Conservation (phyloP, 1,139 yeast genomes). For the Blastobotrys capitulatus region DNA sequence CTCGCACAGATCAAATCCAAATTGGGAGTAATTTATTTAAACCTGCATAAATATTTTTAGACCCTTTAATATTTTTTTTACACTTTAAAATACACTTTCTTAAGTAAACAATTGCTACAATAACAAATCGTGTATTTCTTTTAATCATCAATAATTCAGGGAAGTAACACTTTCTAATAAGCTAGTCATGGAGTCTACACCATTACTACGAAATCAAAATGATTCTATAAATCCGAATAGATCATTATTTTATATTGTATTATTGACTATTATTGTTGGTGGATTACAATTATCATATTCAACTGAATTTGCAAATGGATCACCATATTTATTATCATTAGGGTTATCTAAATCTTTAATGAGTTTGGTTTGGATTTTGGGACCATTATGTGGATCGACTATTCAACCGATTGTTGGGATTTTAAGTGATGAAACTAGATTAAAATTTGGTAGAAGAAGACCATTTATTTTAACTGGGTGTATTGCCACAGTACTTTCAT, state of each 20-base stretch:
- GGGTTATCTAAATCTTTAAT: slow-evolving; percentile 50
- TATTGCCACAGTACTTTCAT: slow-evolving; percentile 40
- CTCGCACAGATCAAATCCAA: too few relatives aligned
- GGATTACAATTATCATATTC: slow-evolving; percentile 52
- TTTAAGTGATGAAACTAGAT: slow-evolving; percentile 45
- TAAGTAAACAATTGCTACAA: too few relatives aligned
- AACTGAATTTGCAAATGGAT: slow-evolving; percentile 50
- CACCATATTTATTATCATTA: slow-evolving; percentile 45
- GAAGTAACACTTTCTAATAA: too few relatives aligned
- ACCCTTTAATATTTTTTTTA: too few relatives aligned
- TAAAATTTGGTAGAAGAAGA: slow-evolving; percentile 44
- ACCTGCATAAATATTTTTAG: too few relatives aligned
- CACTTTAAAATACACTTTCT: too few relatives aligned
- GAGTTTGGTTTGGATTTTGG: slow-evolving; percentile 58
- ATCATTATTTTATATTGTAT: slow-evolving; percentile 39
- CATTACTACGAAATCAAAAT: not conserved
- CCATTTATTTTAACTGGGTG: slow-evolving; percentile 52
- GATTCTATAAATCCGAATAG: slow-evolving; percentile 32
- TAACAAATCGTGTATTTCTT: too few relatives aligned
- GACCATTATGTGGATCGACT: slow-evolving; percentile 56
- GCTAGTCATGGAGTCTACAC: slow-evolving; percentile 2
- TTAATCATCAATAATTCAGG: too few relatives aligned
- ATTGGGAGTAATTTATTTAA: too few relatives aligned
- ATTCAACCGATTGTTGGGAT: slow-evolving; percentile 59
- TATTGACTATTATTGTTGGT: slow-evolving; percentile 45